Evolutionary conservation across 75 land plant genomes (phyloP), one percentile per base, ranked within the genome.

Genomic region (Ceratopteris richardii): DNA sequence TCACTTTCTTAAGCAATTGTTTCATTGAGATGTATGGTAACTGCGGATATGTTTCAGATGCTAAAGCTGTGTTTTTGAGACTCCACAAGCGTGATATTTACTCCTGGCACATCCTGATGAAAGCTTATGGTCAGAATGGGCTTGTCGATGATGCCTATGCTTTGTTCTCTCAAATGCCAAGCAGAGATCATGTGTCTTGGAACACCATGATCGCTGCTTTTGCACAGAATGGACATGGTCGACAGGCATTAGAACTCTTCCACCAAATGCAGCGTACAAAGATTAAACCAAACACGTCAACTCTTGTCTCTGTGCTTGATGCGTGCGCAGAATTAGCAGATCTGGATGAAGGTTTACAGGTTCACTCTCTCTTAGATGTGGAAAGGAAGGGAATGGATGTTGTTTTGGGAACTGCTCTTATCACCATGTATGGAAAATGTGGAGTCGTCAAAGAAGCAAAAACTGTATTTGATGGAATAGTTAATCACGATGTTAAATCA

Each of bases 201-300:
- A 88, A 85, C 66, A 80, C 94, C 30, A 75, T 88, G 72, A 77
- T 85, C 18, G 61, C 68, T 33, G 90, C 80, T 0, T 86, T 80
- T 68, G 77, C 95, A 16, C 59, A 77, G 16, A 82, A 86, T 60
- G 95, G 86, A 25, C 68, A 50, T 44, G 82, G 72, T 29, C 36
- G 61, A 51, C 77, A 80, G 44, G 87, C 91, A 13, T 47, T 84
- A 3, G 58, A 70, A 22, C 28, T 67, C 31, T 80, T 80, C 61
- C 67, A 76, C 22, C 40, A 57, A 28, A 87, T 87, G 91, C 64
- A 66, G 40, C 43, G 31, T 16, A 57, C 13, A 54, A 62, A 57
- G 22, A 64, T 31, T 22, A 57, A 44, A 10, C 66, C 66, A 22
- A 54, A 54, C 18, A 54, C 0, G 30, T 30, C 55, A 13, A 64